These are phyloP conservation scores for Penstemon newberryi DNA, from an alignment of 257 asterid genomes.

Conservation along the genomic window DNA sequence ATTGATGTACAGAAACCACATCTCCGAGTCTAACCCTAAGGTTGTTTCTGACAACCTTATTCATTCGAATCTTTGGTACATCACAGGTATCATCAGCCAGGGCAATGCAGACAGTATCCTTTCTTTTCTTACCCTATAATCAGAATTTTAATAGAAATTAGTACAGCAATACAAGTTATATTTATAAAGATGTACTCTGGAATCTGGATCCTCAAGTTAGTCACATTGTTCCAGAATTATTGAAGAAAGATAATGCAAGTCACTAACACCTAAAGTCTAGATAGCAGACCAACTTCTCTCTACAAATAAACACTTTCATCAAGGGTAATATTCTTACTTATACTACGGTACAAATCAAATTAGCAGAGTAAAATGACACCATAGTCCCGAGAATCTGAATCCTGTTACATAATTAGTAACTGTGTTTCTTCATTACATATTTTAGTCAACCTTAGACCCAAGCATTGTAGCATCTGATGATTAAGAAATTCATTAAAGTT, in stretches of 20 bases:
- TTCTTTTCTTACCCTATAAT: conserved; percentile 82
- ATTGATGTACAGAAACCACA: conserved; percentile 85
- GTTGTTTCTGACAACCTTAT: conserved; percentile 69
- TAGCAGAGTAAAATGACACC: neutral
- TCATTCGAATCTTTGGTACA: conserved; percentile 81
- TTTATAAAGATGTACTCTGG: neutral
- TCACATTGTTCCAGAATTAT: too few species aligned
- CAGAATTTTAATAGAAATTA: conserved; percentile 11
- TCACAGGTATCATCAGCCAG: conserved; percentile 78
- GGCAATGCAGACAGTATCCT: conserved; percentile 82
- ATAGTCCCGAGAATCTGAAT: neutral
- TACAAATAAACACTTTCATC: conserved; percentile 1
- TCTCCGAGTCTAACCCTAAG: conserved; percentile 80
- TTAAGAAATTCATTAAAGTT: neutral
- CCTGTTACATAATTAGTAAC: neutral
- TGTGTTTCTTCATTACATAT: neutral
- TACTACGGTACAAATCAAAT: neutral
- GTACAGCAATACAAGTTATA: neutral
- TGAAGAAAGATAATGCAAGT: too few species aligned
- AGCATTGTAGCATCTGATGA: neutral
- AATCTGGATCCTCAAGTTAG: neutral
- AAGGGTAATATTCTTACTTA: neutral
- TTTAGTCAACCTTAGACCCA: neutral
- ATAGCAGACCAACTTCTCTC: neutral
- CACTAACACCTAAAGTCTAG: too few species aligned